Base-by-base conservation (phyloP, 139 green algal genomes). In the Chlorella sp. region DNA sequence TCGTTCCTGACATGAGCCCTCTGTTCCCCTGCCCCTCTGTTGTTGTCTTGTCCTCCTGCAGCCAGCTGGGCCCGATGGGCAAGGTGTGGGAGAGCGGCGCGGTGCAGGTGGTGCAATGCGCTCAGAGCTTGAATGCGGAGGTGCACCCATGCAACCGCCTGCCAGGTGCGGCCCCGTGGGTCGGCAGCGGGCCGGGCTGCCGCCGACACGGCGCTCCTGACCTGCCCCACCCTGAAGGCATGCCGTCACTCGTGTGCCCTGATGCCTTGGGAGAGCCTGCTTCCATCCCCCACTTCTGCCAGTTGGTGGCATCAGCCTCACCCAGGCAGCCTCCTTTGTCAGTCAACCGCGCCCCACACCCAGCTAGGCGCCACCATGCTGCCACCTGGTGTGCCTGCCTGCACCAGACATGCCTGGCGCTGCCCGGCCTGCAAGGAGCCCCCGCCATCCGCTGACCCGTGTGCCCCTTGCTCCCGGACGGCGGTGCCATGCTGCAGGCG, bases 51-150 rank as follows among this genome's bases (percentile, higher is more conserved):
- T n/a, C 73, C 24, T 3, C 22, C 37, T n/a, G 86, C 86, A 90
- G 86, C 42, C 83, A 78, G 48, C 76, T 93, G 53, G 91, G 91
- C 1, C 88, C 91, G 71, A 93, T 93, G 91, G 82, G 88, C 88
- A 91, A 93, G 75, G 91, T 91, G 64, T 93, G 91, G 91, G 91
- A 93, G 79, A 88, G 24, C 79, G 91, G 91, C 39, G 83, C 68
- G 11, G 91, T 93, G 69, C 83, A 91, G 64, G 91, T 93, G 39
- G 91, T 93, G 68, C 91, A 93, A 85, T 42, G 76, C 28, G 77
- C 83, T 18, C 81, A 84, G 24, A 91, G 89, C 83, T 88, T 93
- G 40, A 53, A 53, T 24, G 26, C 36, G 1, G 87, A 93, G 3
- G 40, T 48, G 15, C 87, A 93, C 79, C 91, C 91, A 26, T 78